Base-by-base conservation (phyloP, 306 rosid genomes). In the Hylodesmum podocarpum region DNA sequence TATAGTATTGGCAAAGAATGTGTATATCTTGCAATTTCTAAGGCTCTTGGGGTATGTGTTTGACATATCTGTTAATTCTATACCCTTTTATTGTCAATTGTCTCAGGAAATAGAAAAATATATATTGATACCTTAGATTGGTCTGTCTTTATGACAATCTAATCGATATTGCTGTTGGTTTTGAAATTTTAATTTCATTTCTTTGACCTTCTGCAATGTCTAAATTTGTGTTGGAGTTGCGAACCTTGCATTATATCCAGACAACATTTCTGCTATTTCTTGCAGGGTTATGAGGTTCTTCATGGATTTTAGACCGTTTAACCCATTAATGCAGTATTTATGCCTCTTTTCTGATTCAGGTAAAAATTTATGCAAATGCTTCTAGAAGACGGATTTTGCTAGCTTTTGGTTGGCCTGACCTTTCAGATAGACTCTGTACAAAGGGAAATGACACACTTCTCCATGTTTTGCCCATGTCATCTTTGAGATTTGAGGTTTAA, bases 1-100 rank as follows among this genome's bases (percentile, higher is more conserved):
- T 86, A 86, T 25, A 86, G 90, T 54, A 86, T 86, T 86, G 90
- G 90, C 62, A 86, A 86, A 81, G 90, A 86, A 75, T 78, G 88
- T 78, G 90, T 86, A 66, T 86, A 86, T 81, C 84, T 81, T 70
- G 78, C 68, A 57, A 86, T 86, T 78, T 84, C 90, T 4, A 81
- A 81, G 76, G 83, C 78, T 24, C 85, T 86, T 2, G 80, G 82
- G 84, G 90, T 84, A 78, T 34, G 68, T 70, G 5, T 0, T 73
- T 49, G 54, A 22, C 54, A 43, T 5, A 7, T 34, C 11, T 47
- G 62, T 66, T 58, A 41, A 51, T 51, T 69, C 37, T 41, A 6
- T 49, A 14, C 55, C 50, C 62, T 54, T 77, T 72, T 50, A 41
- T 41, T 50, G 1, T 47, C 74, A 31, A 19, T 73, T 37, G 40